phyloP scores from a whole-genome alignment of 768 basidiomycete species.

The Phaffia tasmanica region DNA sequence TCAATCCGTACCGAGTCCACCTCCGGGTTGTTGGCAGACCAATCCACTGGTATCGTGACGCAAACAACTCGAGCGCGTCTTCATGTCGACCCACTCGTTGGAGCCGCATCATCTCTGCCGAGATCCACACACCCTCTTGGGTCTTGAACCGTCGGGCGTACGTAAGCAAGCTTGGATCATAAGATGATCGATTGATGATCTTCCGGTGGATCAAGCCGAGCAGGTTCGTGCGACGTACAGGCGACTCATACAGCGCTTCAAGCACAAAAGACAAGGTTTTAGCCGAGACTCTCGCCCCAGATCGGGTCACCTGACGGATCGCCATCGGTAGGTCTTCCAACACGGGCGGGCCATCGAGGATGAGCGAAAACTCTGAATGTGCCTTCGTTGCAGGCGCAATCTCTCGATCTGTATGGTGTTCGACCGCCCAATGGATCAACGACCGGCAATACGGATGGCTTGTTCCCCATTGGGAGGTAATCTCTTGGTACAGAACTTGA shows the following conservation, averaged over 20 bases:
- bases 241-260: not conserved
- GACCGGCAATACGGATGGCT: not conserved
- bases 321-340: not conserved
- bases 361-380: not conserved
- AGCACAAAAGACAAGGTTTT: not conserved
- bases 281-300: not conserved
- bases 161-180: not conserved
- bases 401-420: not conserved
- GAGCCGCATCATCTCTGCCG: conserved; percentile 13
- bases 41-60: conserved; percentile 9
- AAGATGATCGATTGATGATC: not conserved
- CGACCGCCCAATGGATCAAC: not conserved
- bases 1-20: conserved; percentile 10
- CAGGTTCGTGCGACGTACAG: not conserved
- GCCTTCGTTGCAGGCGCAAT: not conserved
- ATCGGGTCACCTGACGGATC: not conserved
- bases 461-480: not conserved
- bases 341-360: not conserved
- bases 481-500: not conserved
- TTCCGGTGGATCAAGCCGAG: conserved; percentile 5
- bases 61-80: conserved; percentile 4
- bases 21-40: conserved; percentile 8
- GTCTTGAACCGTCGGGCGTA: not conserved
- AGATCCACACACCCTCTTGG: conserved; percentile 8
- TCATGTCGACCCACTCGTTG: not conserved